Percentiles rank a stretch among this genome's conserved stretches.
phyloP scores from a whole-genome alignment of 805 yeast species.

The Kazachstania viticola region DNA sequence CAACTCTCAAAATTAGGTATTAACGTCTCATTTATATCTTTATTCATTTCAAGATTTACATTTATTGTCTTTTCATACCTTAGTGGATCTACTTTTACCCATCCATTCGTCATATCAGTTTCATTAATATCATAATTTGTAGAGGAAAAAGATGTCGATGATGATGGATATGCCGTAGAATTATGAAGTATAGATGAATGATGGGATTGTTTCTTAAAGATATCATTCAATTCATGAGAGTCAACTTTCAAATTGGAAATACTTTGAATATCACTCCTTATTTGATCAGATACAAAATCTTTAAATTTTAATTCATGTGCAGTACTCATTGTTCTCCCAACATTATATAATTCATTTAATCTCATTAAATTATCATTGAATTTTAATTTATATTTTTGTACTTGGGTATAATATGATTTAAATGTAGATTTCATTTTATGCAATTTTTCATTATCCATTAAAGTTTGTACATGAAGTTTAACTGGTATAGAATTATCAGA shows the following conservation, averaged over 20 bases:
- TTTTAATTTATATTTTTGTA: slow-evolving; percentile 7
- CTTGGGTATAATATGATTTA: slow-evolving; percentile 5
- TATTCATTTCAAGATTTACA: slow-evolving; percentile 32
- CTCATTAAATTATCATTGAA: slow-evolving; percentile 14
- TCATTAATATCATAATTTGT: neutral
- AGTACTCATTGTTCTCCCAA: slow-evolving; percentile 8
- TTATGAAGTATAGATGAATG: neutral
- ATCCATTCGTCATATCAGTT: slow-evolving; percentile 1
- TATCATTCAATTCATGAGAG: slow-evolving; percentile 12
- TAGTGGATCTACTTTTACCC: slow-evolving; percentile 22
- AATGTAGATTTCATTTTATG: slow-evolving; percentile 17
- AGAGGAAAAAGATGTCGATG: neutral
- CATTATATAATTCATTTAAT: slow-evolving; percentile 20
- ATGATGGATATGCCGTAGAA: neutral
- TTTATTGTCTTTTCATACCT: slow-evolving; percentile 25
- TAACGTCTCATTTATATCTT: slow-evolving; percentile 38
- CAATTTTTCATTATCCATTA: slow-evolving; percentile 17
- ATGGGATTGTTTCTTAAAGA: slow-evolving; percentile 22
- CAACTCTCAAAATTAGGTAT: slow-evolving; percentile 57
- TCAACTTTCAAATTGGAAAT: slow-evolving; percentile 16
- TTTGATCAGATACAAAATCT: slow-evolving; percentile 19
- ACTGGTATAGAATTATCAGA: slow-evolving; percentile 33
- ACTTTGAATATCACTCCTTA: slow-evolving; percentile 24
- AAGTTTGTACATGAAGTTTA: slow-evolving; percentile 26
- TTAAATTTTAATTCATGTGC: slow-evolving; percentile 20